Percentiles rank a stretch among this genome's conserved stretches.
Evolutionary conservation across 2,329 filamentous ascomycete species (phyloP).

Genomic region (Monilinia laxa): DNA sequence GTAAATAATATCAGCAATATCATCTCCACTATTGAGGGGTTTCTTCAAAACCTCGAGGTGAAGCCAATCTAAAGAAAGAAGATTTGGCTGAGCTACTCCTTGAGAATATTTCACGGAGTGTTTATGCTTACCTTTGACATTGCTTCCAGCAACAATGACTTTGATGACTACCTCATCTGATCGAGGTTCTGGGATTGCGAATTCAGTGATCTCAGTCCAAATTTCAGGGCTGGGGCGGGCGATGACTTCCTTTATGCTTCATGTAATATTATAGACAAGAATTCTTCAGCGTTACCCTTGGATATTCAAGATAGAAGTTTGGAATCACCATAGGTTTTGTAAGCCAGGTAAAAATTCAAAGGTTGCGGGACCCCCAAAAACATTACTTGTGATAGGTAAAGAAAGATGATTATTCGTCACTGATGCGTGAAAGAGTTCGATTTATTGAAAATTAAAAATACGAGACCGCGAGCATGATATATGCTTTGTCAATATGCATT

Average conservation of each 20-base stretch:
- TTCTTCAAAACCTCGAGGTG: constrained; percentile 23
- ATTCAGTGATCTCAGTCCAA: constrained; percentile 29
- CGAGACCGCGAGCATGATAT: background rate
- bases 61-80: background rate
- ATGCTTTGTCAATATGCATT: background rate
- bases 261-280: background rate
- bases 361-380: background rate
- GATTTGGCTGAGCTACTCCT: background rate
- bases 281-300: background rate
- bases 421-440: background rate
- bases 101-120: background rate
- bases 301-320: background rate
- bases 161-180: constrained; percentile 34
- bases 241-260: constrained; percentile 33
- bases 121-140: constrained; percentile 23
- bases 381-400: background rate
- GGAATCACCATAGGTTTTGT: background rate
- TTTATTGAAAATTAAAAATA: background rate
- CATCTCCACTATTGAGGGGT: constrained; percentile 35
- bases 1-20: constrained; percentile 45
- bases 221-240: constrained; percentile 28
- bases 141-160: constrained; percentile 33
- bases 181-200: constrained; percentile 29
- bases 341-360: background rate
- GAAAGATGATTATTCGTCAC: background rate